These are phyloP conservation scores for Leccinum boreale DNA, from an alignment of 768 basidiomycete genomes.

Conservation along the genomic window DNA sequence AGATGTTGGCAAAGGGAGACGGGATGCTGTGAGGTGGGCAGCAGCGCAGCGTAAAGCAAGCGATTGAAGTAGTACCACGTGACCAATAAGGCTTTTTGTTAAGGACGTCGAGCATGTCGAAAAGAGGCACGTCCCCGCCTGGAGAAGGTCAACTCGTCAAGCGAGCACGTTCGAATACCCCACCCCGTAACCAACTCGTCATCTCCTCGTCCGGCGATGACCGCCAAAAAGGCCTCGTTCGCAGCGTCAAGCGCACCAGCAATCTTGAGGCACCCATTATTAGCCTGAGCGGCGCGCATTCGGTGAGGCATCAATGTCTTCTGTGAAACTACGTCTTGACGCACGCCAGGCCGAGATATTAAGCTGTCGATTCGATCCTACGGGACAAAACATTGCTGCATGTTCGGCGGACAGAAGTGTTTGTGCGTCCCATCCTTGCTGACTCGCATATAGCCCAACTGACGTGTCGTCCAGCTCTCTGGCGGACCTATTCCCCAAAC, in stretches of 20 bases:
- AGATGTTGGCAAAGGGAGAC: slow-evolving; percentile 59
- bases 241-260: slow-evolving; percentile 89
- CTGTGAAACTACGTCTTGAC: background rate
- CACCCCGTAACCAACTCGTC: slow-evolving; percentile 63
- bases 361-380: slow-evolving; percentile 91
- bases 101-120: slow-evolving; percentile 51
- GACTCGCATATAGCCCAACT: background rate
- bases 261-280: slow-evolving; percentile 92
- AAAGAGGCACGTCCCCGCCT: slow-evolving; percentile 62
- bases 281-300: slow-evolving; percentile 82
- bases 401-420: slow-evolving; percentile 88
- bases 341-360: slow-evolving; percentile 73
- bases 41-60: slow-evolving; percentile 19
- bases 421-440: slow-evolving; percentile 51
- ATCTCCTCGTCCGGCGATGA: slow-evolving; percentile 77
- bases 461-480: slow-evolving; percentile 53
- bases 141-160: slow-evolving; percentile 56
- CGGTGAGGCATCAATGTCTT: slow-evolving; percentile 46
- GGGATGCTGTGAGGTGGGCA: slow-evolving; percentile 61
- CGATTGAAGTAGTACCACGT: background rate
- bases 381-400: slow-evolving; percentile 91
- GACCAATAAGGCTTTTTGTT: background rate
- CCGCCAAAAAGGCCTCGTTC: slow-evolving; percentile 72
- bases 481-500: slow-evolving; percentile 90
- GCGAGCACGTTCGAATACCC: slow-evolving; percentile 46